Evolutionary conservation across 1,284 basidiomycete genomes (phyloP).

Genomic region (Termitomyces sp.): DNA sequence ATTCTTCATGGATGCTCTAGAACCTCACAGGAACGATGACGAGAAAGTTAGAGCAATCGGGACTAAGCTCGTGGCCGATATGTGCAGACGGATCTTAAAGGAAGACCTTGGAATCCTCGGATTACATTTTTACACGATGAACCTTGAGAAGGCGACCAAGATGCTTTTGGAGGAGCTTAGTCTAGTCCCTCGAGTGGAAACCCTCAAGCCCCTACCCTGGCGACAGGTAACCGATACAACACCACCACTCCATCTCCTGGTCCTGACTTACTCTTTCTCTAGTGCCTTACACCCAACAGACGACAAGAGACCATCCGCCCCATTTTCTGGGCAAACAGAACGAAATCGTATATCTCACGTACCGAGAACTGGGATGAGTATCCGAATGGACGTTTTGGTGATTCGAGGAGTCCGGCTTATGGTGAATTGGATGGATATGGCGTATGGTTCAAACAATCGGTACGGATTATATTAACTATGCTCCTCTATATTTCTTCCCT

Average conservation of each 20-base stretch:
- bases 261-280: conserved; percentile 4
- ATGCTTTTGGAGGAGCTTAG: conserved; percentile 88
- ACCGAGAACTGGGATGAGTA: conserved; percentile 99
- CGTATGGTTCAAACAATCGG: conserved; percentile 78
- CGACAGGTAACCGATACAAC: conserved; percentile 56
- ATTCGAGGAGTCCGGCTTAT: conserved; percentile 94
- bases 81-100: conserved; percentile 79
- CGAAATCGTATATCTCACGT: conserved; percentile 87
- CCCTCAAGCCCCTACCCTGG: conserved; percentile 89
- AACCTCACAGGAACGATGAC: conserved; percentile 89
- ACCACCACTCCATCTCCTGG: conserved; percentile 10
- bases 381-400: conserved; percentile 97
- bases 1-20: conserved; percentile 74
- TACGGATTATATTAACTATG: conserved; percentile 30
- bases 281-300: conserved; percentile 86
- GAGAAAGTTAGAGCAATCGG: conserved; percentile 88
- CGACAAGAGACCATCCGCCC: conserved; percentile 88
- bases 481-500: not conserved
- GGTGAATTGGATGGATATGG: conserved; percentile 97
- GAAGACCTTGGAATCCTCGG: conserved; percentile 79
- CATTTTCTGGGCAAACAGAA: conserved; percentile 94
- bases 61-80: conserved; percentile 82
- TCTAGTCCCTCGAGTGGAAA: conserved; percentile 80
- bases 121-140: conserved; percentile 97
- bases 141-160: conserved; percentile 92